Evolutionary conservation across 164 flowering plant genomes (phyloP), one percentile per base, ranked within the genome.

Genomic region (Nymphaea colorata): DNA sequence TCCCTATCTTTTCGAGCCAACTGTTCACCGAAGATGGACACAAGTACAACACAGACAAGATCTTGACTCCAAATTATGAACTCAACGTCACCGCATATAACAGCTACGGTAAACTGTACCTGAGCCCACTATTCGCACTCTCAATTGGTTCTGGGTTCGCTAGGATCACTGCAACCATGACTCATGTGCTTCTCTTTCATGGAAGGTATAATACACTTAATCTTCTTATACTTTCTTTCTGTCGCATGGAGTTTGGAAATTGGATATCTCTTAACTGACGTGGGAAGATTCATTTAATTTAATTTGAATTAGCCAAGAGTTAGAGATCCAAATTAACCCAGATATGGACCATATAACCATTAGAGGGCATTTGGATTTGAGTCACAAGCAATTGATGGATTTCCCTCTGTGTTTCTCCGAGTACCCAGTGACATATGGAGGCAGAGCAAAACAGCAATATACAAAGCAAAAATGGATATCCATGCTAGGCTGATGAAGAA

Each of bases 71-170:
- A 10, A 80, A 89, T 7, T 91, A 64, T 75, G 91, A 89, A 57
- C 91, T 93, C 12, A 79, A 93, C 65, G 43, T 81, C 67, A 74
- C 84, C 16, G 97, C 94, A 14, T 93, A 93, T 68, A 69, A 88
- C 4, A 79, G 72, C 61, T 91, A 93, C 61, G 85, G 98, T 64
- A 91, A 89, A 78, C 83, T 93, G 60, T 93, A 89, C 69, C 89
- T 93, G 47, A 86, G 96, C 74, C 94, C 98, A 43, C 75, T 93
- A 3, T 93, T 93, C 67, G 98, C 97, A 10, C 80, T 93, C 15
- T 91, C 98, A 0, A 89, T 91, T 67, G 98, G 94, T 7, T 91
- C 97, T 7, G 97, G 98, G 25, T 93, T 93, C 63, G 93, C 93
- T 43, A 79, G 97, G 65, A 82, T 93, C 60, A 85, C 97, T 0